These are phyloP conservation scores for Cardamine resedifolia DNA, from an alignment of 345 rosid species.

Conservation along the genomic window DNA sequence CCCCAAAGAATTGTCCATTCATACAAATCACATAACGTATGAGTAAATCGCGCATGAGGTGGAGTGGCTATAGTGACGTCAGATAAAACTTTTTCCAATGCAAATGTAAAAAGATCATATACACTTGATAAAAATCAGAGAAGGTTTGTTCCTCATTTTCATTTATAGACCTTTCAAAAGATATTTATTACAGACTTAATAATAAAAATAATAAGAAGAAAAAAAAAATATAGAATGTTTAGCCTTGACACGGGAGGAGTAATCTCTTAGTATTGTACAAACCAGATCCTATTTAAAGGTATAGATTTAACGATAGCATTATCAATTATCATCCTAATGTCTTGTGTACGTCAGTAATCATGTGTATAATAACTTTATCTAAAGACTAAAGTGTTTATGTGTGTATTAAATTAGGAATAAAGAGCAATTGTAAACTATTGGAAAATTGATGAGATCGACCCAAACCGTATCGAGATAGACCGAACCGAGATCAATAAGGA, in stretches of 20 bases:
- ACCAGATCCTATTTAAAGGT: not conserved
- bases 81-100: conserved; percentile 3
- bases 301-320: not conserved
- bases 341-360: not conserved
- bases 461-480: no score
- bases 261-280: not conserved
- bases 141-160: conserved; percentile 12
- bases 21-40: conserved; percentile 2
- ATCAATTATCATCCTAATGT: not conserved
- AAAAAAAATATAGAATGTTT: not conserved
- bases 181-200: not conserved
- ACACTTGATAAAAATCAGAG: not conserved
- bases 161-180: not conserved
- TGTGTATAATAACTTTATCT: not conserved
- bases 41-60: conserved; percentile 9
- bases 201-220: not conserved
- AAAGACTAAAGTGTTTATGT: not conserved
- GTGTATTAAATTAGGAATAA: not conserved
- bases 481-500: no score
- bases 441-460: no score
- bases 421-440: conserved; percentile 5
- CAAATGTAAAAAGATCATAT: not conserved
- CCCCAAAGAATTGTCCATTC: not conserved
- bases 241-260: not conserved
- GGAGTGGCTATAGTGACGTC: conserved; percentile 31